Evolutionary conservation across 352 stramenopile genomes (phyloP), one percentile per base, ranked within the genome.

Genomic region (Phytophthora lateralis): DNA sequence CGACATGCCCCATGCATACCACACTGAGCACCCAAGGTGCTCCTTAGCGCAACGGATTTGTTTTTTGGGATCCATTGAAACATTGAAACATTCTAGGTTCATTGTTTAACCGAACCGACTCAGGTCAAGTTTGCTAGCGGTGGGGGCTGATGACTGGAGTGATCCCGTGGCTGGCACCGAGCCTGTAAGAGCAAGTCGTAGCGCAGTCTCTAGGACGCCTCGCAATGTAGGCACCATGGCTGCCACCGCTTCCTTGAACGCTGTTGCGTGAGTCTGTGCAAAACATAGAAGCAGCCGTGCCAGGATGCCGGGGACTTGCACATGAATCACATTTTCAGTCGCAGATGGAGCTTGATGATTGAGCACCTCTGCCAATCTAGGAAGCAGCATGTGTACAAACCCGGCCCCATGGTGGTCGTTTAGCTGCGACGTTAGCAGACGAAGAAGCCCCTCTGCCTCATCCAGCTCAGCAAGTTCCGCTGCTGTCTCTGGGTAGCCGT

Each of bases 351-450:
- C 3, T 11, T 51, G 49, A 45, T 70, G 35, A 20, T 55, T 61
- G 6, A 89, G 60, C 14, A 90, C 35, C 29, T 21, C 44, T 6
- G 73, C 70, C 29, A 93, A 54, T 61, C 76, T 78, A 4, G 85
- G 78, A 7, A 91, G 69, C 50, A 91, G 55, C 41, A 91, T 63
- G 15, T 69, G 62, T 21, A 91, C 85, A 58, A 91, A 90, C 20
- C 69, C 50, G 3, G 67, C 51, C 4, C 77, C 76, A 52, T 78
- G 69, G 0, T 60, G 44, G 8, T 87, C 82, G 35, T 78, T 63
- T 10, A 93, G 54, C 47, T 88, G 82, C 9, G 63, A 55, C 2
- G 68, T 69, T 17, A 90, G 35, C 9, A 89, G 38, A 6, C 69
- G 69, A 27, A 93, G 63, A 39, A 89, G 68, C 27, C 63, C 53